A percentile compares a stretch with the other conserved stretches of the same genome.
phyloP scores from a whole-genome alignment of 2,329 filamentous ascomycete species.

The Cytospora chrysosperma region DNA sequence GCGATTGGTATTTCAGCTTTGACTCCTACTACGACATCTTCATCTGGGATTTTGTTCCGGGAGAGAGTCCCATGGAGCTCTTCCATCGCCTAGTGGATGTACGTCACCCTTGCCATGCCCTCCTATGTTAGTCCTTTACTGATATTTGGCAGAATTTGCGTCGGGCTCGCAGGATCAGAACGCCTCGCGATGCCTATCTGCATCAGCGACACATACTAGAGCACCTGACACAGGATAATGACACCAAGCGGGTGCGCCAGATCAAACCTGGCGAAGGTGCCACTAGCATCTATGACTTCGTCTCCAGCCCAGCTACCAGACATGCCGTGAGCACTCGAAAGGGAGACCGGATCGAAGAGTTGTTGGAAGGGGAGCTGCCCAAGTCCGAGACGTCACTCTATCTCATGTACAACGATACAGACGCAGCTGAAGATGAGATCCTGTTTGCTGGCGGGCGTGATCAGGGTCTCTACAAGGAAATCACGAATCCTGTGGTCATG shows the following conservation, averaged over 20 bases:
- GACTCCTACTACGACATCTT: constrained; percentile 34
- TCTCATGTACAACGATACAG: constrained; percentile 31
- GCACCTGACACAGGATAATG: constrained; percentile 29
- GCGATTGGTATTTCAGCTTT: constrained; percentile 31
- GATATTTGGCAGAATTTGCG: constrained; percentile 29
- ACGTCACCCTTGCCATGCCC: neutral
- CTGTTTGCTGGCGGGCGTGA: constrained; percentile 27
- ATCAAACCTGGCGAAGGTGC: constrained; percentile 29
- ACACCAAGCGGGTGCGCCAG: constrained; percentile 31
- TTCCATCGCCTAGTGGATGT: constrained; percentile 24
- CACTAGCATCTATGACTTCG: constrained; percentile 30
- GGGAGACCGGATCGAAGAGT: neutral
- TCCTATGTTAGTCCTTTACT: neutral
- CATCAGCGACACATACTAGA: constrained; percentile 28
- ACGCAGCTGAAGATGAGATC: constrained; percentile 32
- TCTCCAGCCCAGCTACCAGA: constrained; percentile 22
- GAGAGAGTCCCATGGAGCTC: constrained; percentile 22
- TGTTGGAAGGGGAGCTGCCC: neutral
- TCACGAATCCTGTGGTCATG: constrained; percentile 30
- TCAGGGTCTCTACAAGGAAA: constrained; percentile 31
- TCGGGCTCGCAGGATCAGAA: constrained; percentile 30
- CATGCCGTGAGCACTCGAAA: neutral
- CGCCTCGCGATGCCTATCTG: constrained; percentile 29
- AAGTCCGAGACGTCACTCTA: neutral
- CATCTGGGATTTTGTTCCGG: constrained; percentile 33